Percentiles rank a stretch among this genome's conserved stretches.
phyloP scores from a whole-genome alignment of 148 eudicot species.

The Fallopia convolvulus region DNA sequence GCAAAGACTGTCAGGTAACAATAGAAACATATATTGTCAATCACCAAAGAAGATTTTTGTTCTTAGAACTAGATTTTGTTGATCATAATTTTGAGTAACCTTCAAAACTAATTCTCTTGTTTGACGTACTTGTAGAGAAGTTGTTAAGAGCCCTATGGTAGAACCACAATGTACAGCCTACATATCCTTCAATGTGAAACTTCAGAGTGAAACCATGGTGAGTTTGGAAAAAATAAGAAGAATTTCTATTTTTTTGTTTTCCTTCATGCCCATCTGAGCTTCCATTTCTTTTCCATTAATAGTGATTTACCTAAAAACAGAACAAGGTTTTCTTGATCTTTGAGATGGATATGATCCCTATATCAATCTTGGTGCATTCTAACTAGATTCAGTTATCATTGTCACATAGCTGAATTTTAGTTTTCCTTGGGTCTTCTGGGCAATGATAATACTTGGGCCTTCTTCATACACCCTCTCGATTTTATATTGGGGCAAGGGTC shows the following conservation, averaged over 20 bases:
- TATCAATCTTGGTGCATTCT: no score
- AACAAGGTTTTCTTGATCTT: background rate
- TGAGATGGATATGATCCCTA: no score
- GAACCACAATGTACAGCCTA: constrained; percentile 91
- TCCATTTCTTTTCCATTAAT: no score
- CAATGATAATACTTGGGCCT: no score
- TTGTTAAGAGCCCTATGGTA: constrained; percentile 87
- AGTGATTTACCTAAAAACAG: no score
- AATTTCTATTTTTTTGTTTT: no score
- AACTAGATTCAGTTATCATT: no score
- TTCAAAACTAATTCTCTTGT: background rate
- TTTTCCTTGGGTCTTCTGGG: no score
- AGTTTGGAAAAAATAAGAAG: background rate
- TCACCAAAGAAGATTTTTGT: background rate
- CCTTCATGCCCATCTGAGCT: no score
- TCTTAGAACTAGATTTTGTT: background rate
- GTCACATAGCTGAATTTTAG: no score
- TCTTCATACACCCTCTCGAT: no score
- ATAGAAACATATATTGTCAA: background rate
- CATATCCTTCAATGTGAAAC: constrained; percentile 63
- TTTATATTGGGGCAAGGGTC: no score
- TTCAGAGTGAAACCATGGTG: constrained; percentile 18
- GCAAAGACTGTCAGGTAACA: constrained; percentile 45
- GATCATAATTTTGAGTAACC: background rate
- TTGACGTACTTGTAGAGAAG: constrained; percentile 47